phyloP scores from a whole-genome alignment of 768 basidiomycete species.

The Xerocomus brunneocitrinus region DNA sequence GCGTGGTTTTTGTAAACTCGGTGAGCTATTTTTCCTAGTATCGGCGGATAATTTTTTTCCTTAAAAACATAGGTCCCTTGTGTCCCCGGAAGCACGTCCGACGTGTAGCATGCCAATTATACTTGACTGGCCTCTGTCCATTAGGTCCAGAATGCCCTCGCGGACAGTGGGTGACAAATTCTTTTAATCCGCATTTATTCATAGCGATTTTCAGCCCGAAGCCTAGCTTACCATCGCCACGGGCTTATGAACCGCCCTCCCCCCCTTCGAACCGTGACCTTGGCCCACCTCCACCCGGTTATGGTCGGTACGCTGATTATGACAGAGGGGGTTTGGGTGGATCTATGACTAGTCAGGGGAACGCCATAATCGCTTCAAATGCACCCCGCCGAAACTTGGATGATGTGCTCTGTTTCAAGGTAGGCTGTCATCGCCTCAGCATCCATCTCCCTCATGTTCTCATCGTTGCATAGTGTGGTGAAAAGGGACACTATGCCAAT shows the following conservation, averaged over 20 bases:
- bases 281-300: constrained; percentile 89
- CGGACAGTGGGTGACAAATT: constrained; percentile 67
- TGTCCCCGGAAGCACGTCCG: constrained; percentile 94
- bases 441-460: constrained; percentile 2
- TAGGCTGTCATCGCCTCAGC: constrained; percentile 26
- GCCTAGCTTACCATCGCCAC: constrained; percentile 61
- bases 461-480: constrained; percentile 59
- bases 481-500: constrained; percentile 94
- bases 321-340: constrained; percentile 48
- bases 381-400: constrained; percentile 68
- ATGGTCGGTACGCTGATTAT: constrained; percentile 78
- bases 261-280: constrained; percentile 73
- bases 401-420: constrained; percentile 86
- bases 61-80: constrained; percentile 55
- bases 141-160: constrained; percentile 81
- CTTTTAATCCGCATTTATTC: constrained; percentile 6
- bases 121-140: constrained; percentile 91
- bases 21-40: constrained; percentile 40
- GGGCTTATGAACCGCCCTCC: constrained; percentile 73
- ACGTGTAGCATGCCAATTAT: constrained; percentile 84
- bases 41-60: neutral
- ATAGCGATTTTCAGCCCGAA: constrained; percentile 56
- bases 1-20: constrained; percentile 91
- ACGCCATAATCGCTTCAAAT: constrained; percentile 28
- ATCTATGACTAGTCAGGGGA: constrained; percentile 19